Base-by-base conservation (phyloP, 2,329 filamentous ascomycete species). In the Aspergillus sp. region DNA sequence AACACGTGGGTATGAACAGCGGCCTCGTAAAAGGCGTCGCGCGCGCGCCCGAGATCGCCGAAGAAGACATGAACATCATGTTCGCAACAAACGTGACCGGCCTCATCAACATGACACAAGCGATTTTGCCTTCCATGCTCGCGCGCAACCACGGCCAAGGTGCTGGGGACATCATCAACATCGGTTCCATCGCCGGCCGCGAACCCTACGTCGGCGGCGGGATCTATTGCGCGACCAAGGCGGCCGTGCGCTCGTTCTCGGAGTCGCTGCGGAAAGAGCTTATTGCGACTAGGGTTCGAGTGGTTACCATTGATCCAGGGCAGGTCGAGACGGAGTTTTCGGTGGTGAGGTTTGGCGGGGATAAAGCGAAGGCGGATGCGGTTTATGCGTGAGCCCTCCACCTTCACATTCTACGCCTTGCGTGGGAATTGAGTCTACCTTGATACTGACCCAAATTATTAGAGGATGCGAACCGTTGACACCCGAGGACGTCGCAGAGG, bases 181-280 rank as follows among this genome's bases (percentile, higher is more conserved):
- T 61, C 34, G 54, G 54, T 9, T 57, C 53, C 3, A 61, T 61
- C 43, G 54, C 59, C 9, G 59, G 59, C 13, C 59, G 59, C 5
- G 59, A 57, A 38, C 47, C 54, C 15, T 61, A 61, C 19, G 25
- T 48, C 23, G 48, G 59, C 4, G 54, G 59, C 8, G 38, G 59
- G 23, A 57, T 61, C 7, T 61, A 61, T 28, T 57, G 59, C 13
- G 54, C 59, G 22, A 61, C 47, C 7, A 61, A 61, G 19, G 54
- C 59, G 4, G 59, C 53, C 5, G 46, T 57, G 15, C 53, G 54
- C 4, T 52, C 53, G 1, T 61, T 61, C 15, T 47, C 59, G 11
- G 59, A 61, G 15, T n/a, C 17, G 2, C 15, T 61, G 41, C 48
- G 53, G 13, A 57, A 53, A 7, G 59, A 61, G 17, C 38, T 61